These are phyloP conservation scores for Hyphopichia buzzinii DNA, from an alignment of 1,139 yeast species.

Conservation along the genomic window DNA sequence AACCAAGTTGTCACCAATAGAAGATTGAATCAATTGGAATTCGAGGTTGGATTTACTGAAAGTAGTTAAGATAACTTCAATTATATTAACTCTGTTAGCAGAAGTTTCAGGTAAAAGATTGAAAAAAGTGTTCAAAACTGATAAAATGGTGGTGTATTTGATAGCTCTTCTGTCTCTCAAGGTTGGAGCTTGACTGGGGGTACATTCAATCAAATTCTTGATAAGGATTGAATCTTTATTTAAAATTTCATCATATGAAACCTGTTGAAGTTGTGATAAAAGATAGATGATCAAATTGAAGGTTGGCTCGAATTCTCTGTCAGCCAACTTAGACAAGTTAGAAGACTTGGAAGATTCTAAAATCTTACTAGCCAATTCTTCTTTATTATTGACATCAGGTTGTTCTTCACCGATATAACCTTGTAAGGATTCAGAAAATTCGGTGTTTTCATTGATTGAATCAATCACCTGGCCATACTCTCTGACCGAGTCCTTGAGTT, in stretches of 20 bases:
- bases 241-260: constrained; percentile 24
- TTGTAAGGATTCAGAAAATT: constrained; percentile 28
- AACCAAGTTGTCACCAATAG: constrained; percentile 38
- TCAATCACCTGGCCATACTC: constrained; percentile 44
- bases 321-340: constrained; percentile 35
- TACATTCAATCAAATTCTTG: constrained; percentile 29
- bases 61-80: constrained; percentile 33
- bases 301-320: constrained; percentile 47
- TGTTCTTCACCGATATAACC: constrained; percentile 20
- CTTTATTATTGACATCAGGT: constrained; percentile 28
- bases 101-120: constrained; percentile 41
- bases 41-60: constrained; percentile 32
- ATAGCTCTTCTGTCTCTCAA: constrained; percentile 49
- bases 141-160: constrained; percentile 42
- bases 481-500: constrained; percentile 39
- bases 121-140: constrained; percentile 43
- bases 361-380: constrained; percentile 27
- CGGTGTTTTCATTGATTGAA: constrained; percentile 25
- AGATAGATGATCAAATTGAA: constrained; percentile 43
- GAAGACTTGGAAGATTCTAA: constrained; percentile 24
- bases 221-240: constrained; percentile 29
- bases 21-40: constrained; percentile 32
- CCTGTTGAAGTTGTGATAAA: constrained; percentile 28
- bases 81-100: constrained; percentile 29
- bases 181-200: constrained; percentile 39